Conservation (phyloP, 768 basidiomycete genomes). For the Kwoniella newhampshirensis region DNA sequence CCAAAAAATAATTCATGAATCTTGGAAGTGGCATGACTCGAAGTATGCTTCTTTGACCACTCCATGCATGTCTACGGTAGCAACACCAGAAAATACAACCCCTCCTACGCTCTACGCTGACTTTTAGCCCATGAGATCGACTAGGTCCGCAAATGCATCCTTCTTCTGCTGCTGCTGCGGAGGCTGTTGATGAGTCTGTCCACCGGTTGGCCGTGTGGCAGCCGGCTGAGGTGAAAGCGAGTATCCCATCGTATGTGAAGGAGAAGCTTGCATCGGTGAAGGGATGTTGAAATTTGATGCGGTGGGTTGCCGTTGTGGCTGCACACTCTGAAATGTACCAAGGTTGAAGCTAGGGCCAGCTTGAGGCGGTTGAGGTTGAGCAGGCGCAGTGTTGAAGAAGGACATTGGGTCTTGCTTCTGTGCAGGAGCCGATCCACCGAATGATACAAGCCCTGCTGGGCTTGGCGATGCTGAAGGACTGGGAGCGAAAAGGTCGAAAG, state of each 20-base stretch:
- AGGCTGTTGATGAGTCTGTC: constrained; percentile 8
- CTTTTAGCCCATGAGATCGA: constrained; percentile 49
- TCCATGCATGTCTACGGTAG: background rate
- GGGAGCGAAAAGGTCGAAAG: constrained; percentile 17
- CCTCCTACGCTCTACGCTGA: background rate
- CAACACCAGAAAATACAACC: background rate
- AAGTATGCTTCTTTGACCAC: no score
- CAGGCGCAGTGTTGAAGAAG: constrained; percentile 45
- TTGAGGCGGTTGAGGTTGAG: constrained; percentile 21
- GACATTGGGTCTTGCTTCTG: constrained; percentile 49
- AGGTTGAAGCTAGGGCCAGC: constrained; percentile 4
- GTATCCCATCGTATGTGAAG: constrained; percentile 21
- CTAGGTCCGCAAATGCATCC: constrained; percentile 55
- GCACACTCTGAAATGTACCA: constrained; percentile 4
- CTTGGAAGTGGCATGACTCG: no score
- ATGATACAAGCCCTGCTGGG: constrained; percentile 1
- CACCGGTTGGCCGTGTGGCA: constrained; percentile 14
- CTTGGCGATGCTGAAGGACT: constrained; percentile 20
- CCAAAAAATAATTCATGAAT: no score
- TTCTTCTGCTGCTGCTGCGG: constrained; percentile 41
- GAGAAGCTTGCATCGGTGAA: constrained; percentile 14
- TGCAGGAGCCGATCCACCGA: constrained; percentile 9
- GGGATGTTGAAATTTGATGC: constrained; percentile 9
- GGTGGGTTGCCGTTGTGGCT: constrained; percentile 2
- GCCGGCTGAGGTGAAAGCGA: constrained; percentile 32